These are phyloP conservation scores for Yarrowia phangngaensis DNA, from an alignment of 805 yeast genomes.

Conservation along the genomic window DNA sequence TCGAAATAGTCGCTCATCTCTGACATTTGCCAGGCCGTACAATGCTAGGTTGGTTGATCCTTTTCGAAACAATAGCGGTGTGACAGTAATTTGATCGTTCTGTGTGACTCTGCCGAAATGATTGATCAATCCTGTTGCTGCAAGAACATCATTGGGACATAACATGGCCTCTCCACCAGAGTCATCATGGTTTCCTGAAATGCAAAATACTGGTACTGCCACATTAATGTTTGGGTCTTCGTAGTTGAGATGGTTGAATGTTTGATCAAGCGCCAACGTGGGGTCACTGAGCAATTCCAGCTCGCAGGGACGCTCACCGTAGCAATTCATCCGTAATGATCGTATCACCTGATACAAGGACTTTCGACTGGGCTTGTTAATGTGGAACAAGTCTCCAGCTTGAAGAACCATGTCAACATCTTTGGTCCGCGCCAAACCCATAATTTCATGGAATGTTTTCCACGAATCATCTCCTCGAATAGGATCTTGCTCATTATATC, in stretches of 20 bases:
- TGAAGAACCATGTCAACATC: conserved; percentile 89
- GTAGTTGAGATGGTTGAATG: conserved; percentile 66
- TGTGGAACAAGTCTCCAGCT: conserved; percentile 89
- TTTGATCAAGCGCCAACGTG: conserved; percentile 48
- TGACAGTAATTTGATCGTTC: conserved; percentile 66
- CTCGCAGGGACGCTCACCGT: conserved; percentile 86
- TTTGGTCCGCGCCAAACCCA: conserved; percentile 59
- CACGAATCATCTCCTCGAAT: conserved; percentile 87
- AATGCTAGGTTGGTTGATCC: conserved; percentile 78
- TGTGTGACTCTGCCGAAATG: conserved; percentile 82
- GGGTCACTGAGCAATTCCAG: conserved; percentile 81
- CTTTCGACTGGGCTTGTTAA: conserved; percentile 83
- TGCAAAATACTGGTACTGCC: conserved; percentile 84
- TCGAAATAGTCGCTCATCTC: conserved; percentile 83
- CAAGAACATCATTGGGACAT: conserved; percentile 79
- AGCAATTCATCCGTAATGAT: conserved; percentile 62
- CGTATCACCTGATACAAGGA: conserved; percentile 79
- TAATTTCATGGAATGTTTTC: conserved; percentile 79
- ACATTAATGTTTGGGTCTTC: conserved; percentile 89
- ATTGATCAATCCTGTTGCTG: conserved; percentile 77
- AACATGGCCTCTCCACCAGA: conserved; percentile 76
- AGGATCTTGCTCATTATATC: conserved; percentile 85
- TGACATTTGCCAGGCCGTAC: conserved; percentile 81
- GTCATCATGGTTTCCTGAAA: conserved; percentile 95
- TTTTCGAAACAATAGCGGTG: conserved; percentile 77